Base-by-base conservation (phyloP, 352 stramenopile species). In the Globisporangium nodosum region DNA sequence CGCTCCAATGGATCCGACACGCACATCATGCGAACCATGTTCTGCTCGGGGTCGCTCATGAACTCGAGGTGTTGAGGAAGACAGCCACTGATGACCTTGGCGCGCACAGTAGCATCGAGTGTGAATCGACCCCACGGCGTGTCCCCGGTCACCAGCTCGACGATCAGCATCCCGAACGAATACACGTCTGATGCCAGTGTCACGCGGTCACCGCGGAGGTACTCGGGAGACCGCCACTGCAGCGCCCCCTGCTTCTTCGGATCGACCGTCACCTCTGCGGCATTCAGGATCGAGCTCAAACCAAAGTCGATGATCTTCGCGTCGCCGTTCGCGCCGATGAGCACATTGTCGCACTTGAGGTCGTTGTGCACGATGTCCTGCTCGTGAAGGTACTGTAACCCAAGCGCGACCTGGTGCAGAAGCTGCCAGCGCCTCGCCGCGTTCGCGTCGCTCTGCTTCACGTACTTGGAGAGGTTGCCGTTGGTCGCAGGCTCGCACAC, bases 401-500 rank as follows among this genome's bases (percentile, higher is more conserved):
- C 50, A 7, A 64, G 37, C n/a, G 52, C 42, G 6, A 64, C 50
- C 20, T 64, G 27, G 43, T 59, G 46, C n/a, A 64, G 35, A 24
- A 45, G 24, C 12, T 49, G 37, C 56, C 56, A 62, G 43, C 43
- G n/a, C 18, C 43, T 21, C 16, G 43, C 12, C 39, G 39, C 39
- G 39, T 43, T 48, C n/a, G 43, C 35, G 13, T 45, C 9, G 11
- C 20, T 31, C 27, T 49, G 3, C 13, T 52, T 48, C 11, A 76
- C 56, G 7, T 64, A 73, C 6, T 70, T 59, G 11, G 42, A 61
- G 24, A 77, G 55, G 3, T 64, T 69, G 18, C 66, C 64, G 51
- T 71, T 56, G 16, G 24, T 27, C 24, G 24, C 24, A 27, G 24
- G 24, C 24, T 27, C 24, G 24, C 24, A 27, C 24, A 27, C 67